Evolutionary conservation across 2,329 filamentous ascomycete species (phyloP).

Genomic region (Nannizziopsis barbatae): DNA sequence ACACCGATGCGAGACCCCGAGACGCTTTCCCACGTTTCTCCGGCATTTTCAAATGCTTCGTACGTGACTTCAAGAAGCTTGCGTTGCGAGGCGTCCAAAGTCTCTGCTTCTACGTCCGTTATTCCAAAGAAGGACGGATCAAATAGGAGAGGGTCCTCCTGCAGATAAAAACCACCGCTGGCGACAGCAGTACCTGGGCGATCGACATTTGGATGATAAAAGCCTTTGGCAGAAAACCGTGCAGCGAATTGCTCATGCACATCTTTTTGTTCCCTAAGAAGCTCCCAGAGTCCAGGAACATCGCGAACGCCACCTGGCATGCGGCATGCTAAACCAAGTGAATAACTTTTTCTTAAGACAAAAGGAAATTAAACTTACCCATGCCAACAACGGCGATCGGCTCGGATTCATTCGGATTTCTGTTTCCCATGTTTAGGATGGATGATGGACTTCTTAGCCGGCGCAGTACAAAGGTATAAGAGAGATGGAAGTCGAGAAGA

Average conservation of each 20-base stretch:
- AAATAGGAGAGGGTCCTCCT: constrained; percentile 20
- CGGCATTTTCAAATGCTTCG: constrained; percentile 19
- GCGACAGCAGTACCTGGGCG: constrained; percentile 9
- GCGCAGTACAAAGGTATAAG: too few species aligned
- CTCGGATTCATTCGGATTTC: too few species aligned
- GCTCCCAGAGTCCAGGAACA: not conserved
- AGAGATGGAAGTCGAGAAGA: too few species aligned
- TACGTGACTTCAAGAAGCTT: constrained; percentile 15
- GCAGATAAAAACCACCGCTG: constrained; percentile 8
- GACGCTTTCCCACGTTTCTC: constrained; percentile 15
- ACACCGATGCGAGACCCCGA: constrained; percentile 12
- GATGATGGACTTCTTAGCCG: too few species aligned
- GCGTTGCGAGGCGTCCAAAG: constrained; percentile 16
- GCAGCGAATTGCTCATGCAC: not conserved
- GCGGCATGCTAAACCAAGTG: not conserved
- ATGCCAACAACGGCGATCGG: too few species aligned
- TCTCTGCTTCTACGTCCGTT: constrained; percentile 17
- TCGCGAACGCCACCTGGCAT: not conserved
- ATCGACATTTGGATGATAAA: constrained; percentile 15
- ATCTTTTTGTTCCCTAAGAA: not conserved
- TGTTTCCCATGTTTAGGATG: too few species aligned
- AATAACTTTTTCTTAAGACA: not conserved
- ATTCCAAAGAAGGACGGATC: constrained; percentile 26
- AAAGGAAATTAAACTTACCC: too few species aligned
- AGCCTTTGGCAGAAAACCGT: constrained; percentile 18